These are phyloP conservation scores for Lecanosticta acicola DNA, from an alignment of 2,329 filamentous ascomycete species.

Conservation along the genomic window DNA sequence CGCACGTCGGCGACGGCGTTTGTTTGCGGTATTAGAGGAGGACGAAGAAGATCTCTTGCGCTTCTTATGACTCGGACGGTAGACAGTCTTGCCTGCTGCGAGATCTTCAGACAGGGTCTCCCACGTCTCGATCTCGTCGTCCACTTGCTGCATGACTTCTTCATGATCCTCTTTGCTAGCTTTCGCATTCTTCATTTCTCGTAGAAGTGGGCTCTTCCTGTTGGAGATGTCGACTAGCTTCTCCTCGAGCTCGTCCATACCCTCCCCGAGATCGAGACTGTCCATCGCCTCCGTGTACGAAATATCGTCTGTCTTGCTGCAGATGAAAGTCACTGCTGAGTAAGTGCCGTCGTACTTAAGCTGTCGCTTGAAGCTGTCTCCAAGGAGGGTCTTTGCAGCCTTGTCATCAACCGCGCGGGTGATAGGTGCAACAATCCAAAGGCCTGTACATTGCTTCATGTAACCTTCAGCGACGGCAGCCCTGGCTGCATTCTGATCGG, in stretches of 20 bases:
- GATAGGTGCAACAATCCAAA: conserved; percentile 61
- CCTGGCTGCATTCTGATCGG: conserved; percentile 56
- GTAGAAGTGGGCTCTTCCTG: conserved; percentile 17
- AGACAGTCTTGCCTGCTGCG: conserved; percentile 41
- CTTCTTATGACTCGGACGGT: conserved; percentile 30
- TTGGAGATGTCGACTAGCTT: conserved; percentile 25
- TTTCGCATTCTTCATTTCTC: conserved; percentile 27
- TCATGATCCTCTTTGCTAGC: conserved; percentile 34
- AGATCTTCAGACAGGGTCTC: conserved; percentile 37
- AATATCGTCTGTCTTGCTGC: conserved; percentile 59
- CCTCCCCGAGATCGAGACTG: conserved; percentile 34
- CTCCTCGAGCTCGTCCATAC: conserved; percentile 24
- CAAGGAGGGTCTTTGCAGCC: conserved; percentile 52
- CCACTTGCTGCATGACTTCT: conserved; percentile 33
- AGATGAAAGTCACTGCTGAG: conserved; percentile 54
- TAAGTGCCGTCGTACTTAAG: conserved; percentile 55
- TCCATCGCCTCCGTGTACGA: conserved; percentile 42
- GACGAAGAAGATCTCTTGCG: conserved; percentile 30
- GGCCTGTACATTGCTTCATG: conserved; percentile 54
- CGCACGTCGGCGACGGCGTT: conserved; percentile 14
- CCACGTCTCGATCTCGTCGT: conserved; percentile 44
- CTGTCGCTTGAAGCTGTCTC: conserved; percentile 53
- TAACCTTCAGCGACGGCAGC: conserved; percentile 54
- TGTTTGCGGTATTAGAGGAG: conserved; percentile 1
- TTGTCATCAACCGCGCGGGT: conserved; percentile 56